Conservation (phyloP, 2,329 filamentous ascomycete species). For the Aspergillus phoenicis region DNA sequence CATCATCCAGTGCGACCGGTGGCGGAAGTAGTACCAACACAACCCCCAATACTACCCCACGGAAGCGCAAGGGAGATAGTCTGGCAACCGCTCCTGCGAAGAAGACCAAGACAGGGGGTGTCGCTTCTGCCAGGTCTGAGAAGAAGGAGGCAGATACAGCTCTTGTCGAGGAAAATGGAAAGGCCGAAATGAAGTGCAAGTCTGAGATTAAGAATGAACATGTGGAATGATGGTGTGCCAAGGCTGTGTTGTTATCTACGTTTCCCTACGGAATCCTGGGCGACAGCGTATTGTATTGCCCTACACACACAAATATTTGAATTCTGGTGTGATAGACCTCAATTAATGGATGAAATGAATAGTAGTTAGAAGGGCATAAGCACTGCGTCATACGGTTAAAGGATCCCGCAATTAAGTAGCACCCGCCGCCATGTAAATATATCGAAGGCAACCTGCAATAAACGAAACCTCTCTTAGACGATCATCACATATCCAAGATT, state of each 20-base stretch:
- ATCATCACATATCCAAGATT: too few relatives aligned
- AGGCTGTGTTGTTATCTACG: too few relatives aligned
- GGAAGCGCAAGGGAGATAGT: constrained; percentile 2
- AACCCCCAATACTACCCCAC: neutral
- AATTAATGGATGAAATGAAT: too few relatives aligned
- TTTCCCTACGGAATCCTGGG: too few relatives aligned
- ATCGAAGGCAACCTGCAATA: too few relatives aligned
- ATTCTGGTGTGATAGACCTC: too few relatives aligned
- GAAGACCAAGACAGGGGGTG: neutral
- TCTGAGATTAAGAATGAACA: neutral
- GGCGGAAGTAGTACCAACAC: neutral
- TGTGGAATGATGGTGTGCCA: neutral
- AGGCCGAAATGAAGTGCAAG: neutral
- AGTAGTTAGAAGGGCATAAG: too few relatives aligned
- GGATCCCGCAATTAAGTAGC: too few relatives aligned
- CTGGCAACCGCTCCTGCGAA: neutral
- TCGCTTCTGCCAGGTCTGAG: neutral
- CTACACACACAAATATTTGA: neutral
- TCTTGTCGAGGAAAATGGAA: neutral
- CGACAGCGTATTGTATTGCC: too few relatives aligned
- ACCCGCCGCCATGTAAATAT: too few relatives aligned
- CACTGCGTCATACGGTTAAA: too few relatives aligned
- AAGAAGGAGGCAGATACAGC: neutral
- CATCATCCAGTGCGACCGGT: neutral
- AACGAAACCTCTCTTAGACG: too few relatives aligned